A percentile compares a stretch with the other conserved stretches of the same genome.
Evolutionary conservation across 2,329 filamentous ascomycete genomes (phyloP).

Genomic region (Ilyonectria sp.): DNA sequence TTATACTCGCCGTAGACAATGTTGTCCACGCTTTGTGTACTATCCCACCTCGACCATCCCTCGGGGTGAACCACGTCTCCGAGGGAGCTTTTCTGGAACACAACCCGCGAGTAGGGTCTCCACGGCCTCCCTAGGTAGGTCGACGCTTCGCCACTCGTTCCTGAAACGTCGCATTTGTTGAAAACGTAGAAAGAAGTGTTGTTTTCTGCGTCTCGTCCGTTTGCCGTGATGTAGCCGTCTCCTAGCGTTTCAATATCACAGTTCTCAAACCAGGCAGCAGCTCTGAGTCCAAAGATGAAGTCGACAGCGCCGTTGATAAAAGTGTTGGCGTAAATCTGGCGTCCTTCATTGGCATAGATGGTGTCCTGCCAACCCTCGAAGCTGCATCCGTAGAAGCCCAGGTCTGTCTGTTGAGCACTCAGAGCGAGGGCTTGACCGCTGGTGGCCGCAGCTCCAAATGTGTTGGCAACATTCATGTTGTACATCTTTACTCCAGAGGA

Average conservation of each 20-base stretch:
- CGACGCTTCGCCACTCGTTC: background rate
- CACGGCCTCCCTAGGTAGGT: conserved; percentile 15
- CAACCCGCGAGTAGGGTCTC: conserved; percentile 7
- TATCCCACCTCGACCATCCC: conserved; percentile 8
- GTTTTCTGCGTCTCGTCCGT: conserved; percentile 5
- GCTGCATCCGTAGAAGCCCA: conserved; percentile 8
- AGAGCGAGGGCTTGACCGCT: conserved; percentile 9
- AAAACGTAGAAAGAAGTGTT: conserved; percentile 14
- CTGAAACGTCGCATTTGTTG: conserved; percentile 4
- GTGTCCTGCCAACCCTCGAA: conserved; percentile 14
- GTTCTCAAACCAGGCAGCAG: conserved; percentile 6
- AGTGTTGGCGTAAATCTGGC: conserved; percentile 3
- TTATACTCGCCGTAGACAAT: background rate
- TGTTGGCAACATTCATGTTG: conserved; percentile 14
- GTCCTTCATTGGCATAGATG: conserved; percentile 15
- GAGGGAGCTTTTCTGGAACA: background rate
- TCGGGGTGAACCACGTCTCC: conserved; percentile 3
- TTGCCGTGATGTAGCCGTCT: background rate
- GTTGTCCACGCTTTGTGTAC: background rate
- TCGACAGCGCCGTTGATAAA: conserved; percentile 15
- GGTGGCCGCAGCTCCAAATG: background rate
- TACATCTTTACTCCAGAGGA: conserved; percentile 7
- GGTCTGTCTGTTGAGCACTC: conserved; percentile 2
- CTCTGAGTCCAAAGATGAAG: conserved; percentile 10
- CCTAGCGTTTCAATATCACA: background rate